phyloP scores from a whole-genome alignment of 1,284 basidiomycete genomes.

The Trichosporon faecale region DNA sequence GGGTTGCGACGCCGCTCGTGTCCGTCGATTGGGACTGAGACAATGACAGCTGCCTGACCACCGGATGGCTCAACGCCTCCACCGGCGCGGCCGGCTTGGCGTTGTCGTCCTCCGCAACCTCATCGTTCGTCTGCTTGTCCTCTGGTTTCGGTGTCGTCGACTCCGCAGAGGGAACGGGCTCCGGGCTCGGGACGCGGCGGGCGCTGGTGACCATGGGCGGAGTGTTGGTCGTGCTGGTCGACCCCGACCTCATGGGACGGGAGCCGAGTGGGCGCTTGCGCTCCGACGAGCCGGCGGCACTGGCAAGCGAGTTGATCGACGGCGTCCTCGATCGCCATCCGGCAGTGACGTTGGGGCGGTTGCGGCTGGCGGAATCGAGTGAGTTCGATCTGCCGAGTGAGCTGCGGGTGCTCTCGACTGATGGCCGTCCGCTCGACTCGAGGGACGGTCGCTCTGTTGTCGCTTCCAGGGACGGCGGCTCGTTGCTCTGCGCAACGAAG shows the following conservation, averaged over 20 bases:
- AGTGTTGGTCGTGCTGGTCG: background rate
- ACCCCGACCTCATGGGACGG: background rate
- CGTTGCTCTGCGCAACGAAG: background rate
- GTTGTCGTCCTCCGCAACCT: background rate
- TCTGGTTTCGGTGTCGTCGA: background rate
- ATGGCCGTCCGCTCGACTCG: background rate
- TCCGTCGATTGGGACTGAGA: conserved; percentile 12
- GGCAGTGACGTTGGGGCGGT: background rate
- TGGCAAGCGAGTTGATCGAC: background rate
- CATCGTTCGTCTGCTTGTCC: background rate
- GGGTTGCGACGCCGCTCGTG: conserved; percentile 1
- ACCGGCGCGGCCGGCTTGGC: background rate
- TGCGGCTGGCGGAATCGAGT: background rate
- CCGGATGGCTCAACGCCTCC: background rate
- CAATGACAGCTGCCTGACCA: background rate
- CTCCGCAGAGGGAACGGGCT: background rate
- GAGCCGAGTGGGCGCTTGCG: background rate
- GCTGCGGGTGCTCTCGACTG: background rate
- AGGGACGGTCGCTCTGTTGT: background rate
- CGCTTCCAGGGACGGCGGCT: background rate
- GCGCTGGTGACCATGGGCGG: conserved; percentile 1
- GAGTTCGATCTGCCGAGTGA: background rate
- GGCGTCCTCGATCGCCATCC: background rate
- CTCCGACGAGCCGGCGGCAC: background rate
- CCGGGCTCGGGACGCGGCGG: background rate